A percentile compares a stretch with the other conserved stretches of the same genome.
Conservation (phyloP, 2,329 filamentous ascomycete genomes). For the Diplocarpon rosae region DNA sequence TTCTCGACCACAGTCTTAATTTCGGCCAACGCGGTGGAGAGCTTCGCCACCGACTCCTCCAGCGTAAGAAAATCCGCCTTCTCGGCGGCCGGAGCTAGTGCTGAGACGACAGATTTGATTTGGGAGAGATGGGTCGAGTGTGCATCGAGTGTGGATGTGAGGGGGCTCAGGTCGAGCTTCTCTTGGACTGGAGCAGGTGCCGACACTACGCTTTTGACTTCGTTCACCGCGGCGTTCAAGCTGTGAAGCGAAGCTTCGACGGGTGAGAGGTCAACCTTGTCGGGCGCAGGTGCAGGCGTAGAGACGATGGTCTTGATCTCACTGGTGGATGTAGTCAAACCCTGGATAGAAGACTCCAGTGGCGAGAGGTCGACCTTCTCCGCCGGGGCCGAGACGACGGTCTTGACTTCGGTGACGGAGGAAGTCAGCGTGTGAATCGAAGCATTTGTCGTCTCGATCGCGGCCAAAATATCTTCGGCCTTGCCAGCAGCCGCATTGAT, state of each 20-base stretch:
- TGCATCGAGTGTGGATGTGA: constrained; percentile 8
- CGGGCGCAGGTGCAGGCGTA: background rate
- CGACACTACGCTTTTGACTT: constrained; percentile 7
- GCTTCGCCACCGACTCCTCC: constrained; percentile 9
- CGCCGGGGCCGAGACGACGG: constrained; percentile 4
- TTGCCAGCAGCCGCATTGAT: constrained; percentile 20
- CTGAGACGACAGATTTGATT: constrained; percentile 13
- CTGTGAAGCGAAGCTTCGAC: constrained; percentile 10
- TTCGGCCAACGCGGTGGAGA: constrained; percentile 10
- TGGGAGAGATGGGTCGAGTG: constrained; percentile 13
- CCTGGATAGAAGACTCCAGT: constrained; percentile 9
- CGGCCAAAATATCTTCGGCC: constrained; percentile 14
- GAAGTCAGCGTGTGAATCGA: background rate
- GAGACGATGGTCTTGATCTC: constrained; percentile 9
- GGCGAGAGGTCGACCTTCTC: constrained; percentile 6
- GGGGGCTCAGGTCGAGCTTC: constrained; percentile 11
- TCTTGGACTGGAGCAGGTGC: constrained; percentile 11
- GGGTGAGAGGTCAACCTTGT: constrained; percentile 5
- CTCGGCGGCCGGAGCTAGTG: constrained; percentile 9
- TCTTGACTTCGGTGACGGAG: constrained; percentile 1
- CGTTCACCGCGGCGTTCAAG: constrained; percentile 4
- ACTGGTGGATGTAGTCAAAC: constrained; percentile 3
- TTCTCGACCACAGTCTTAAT: constrained; percentile 13
- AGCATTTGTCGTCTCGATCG: constrained; percentile 15
- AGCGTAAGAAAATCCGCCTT: constrained; percentile 14